Evolutionary conservation across 2,329 filamentous ascomycete genomes (phyloP).

Genomic region (Paecilomyces niveus): DNA sequence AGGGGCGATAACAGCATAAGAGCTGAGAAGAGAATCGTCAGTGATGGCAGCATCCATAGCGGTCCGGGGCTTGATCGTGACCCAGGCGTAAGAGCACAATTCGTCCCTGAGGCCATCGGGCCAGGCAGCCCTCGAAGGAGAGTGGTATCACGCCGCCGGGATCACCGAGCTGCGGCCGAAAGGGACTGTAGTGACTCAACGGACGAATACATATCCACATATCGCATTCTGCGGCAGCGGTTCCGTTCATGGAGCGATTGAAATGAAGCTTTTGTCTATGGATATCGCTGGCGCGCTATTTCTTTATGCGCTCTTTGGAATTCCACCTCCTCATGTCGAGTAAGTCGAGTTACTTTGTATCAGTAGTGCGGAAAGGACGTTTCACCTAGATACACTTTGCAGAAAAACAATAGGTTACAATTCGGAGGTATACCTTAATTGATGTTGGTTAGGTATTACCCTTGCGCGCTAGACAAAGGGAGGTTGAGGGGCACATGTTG

Average conservation of each 20-base stretch:
- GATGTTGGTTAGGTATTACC: neutral
- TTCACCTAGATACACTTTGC: neutral
- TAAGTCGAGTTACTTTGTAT: neutral
- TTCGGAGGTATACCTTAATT: neutral
- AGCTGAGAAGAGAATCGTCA: constrained; percentile 6
- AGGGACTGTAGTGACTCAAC: constrained; percentile 15
- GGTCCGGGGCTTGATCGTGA: constrained; percentile 13
- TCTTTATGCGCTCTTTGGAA: neutral
- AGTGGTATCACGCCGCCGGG: neutral
- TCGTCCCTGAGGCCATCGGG: constrained; percentile 13
- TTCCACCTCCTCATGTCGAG: neutral
- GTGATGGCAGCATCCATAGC: constrained; percentile 15
- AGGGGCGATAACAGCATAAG: constrained; percentile 18
- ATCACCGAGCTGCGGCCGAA: constrained; percentile 4
- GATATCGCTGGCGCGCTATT: neutral
- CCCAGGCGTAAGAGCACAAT: constrained; percentile 9
- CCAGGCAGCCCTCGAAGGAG: constrained; percentile 4
- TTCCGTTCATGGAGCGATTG: constrained; percentile 10
- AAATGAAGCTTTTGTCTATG: neutral
- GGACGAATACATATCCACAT: constrained; percentile 14
- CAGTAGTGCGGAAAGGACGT: neutral
- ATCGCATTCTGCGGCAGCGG: constrained; percentile 10
- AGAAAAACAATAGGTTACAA: neutral
- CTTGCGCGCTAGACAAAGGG: neutral
- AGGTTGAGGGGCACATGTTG: neutral